Conservation (phyloP, 2,329 filamentous ascomycete species). For the Pseudogymnoascus sp. region DNA sequence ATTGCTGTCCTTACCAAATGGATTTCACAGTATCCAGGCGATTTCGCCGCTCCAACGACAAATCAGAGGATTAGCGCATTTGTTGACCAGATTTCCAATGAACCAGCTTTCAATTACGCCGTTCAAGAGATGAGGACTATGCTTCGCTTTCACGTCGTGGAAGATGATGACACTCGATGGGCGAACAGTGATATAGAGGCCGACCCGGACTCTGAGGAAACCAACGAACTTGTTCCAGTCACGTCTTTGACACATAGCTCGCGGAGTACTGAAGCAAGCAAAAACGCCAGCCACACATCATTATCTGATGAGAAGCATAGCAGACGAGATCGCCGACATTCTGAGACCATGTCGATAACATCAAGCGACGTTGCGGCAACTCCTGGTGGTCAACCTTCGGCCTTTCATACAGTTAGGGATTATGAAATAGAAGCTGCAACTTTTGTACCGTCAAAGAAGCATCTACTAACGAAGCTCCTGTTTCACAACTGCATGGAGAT, state of each 20-base stretch:
- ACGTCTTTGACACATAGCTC: slow-evolving; percentile 16
- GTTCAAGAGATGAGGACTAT: slow-evolving; percentile 78
- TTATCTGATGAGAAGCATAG: slow-evolving; percentile 35
- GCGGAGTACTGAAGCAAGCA: slow-evolving; percentile 30
- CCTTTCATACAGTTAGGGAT: slow-evolving; percentile 61
- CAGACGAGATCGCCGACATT: not conserved
- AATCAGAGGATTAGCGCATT: slow-evolving; percentile 67
- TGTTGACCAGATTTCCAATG: slow-evolving; percentile 62
- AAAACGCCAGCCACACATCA: slow-evolving; percentile 40
- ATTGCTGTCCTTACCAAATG: slow-evolving; percentile 80
- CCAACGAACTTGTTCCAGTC: slow-evolving; percentile 9
- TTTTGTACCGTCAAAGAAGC: slow-evolving; percentile 60
- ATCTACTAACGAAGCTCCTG: slow-evolving; percentile 71
- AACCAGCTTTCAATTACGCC: slow-evolving; percentile 75
- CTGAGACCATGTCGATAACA: slow-evolving; percentile 12
- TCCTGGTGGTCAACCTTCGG: slow-evolving; percentile 31
- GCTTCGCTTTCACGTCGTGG: slow-evolving; percentile 61
- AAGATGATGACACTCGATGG: slow-evolving; percentile 92
- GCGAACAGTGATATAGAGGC: slow-evolving; percentile 63
- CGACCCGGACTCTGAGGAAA: slow-evolving; percentile 30
- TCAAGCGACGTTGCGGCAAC: slow-evolving; percentile 21
- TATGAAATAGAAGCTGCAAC: slow-evolving; percentile 71
- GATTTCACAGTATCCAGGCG: slow-evolving; percentile 83
- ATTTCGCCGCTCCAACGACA: slow-evolving; percentile 75
- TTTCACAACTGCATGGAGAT: slow-evolving; percentile 89